Base-by-base conservation (phyloP, 164 flowering plant species). In the Tetracentron sinense region DNA sequence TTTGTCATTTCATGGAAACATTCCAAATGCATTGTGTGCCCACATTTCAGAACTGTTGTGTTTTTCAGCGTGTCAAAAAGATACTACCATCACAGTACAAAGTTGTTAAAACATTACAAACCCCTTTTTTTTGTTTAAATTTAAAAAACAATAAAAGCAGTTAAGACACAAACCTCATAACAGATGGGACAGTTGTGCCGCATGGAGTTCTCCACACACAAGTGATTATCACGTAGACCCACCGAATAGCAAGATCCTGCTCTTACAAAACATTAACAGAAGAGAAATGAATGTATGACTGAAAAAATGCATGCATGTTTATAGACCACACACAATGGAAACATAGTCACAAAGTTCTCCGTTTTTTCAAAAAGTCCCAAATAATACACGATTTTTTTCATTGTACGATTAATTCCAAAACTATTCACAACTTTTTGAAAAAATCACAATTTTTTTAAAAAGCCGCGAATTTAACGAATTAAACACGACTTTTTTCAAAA, bases 21-120 rank as follows among this genome's bases (percentile, higher is more conserved):
- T 64, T 91, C 92, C 29, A 42, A 47, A 66, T 94, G 99, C 90
- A 94, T 89, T 5, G 99, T 91, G 72, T 94, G 99, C 60, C 99
- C 99, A 79, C 99, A 94, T 74, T 79, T 86, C 87, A 94, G 74
- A 21, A 94, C 97, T 30, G 78, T 70, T 30, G 87, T 84, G 60
- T 85, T 94, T 64, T 85, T 85, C 71, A 94, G 65, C 0, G 99
- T 89, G 70, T 94, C 97, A 67, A 94, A 94, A 35, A 94, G 90
- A 77, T 81, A 94, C 98, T 94, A 79, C 47, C n/a, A 49, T 52
- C 68, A 68, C n/a, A 28, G n/a, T 25, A 52, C 38, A 33, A 28
- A 10, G 31, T 25, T 21, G 44, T 73, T 7, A 63, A 56, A 6
- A 59, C 14, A 42, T 17, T 38, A 59, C 6, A 29, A 29, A 42